phyloP scores from a whole-genome alignment of 192 early-diverging fungal species.

The Rhizophagus prolifer region DNA sequence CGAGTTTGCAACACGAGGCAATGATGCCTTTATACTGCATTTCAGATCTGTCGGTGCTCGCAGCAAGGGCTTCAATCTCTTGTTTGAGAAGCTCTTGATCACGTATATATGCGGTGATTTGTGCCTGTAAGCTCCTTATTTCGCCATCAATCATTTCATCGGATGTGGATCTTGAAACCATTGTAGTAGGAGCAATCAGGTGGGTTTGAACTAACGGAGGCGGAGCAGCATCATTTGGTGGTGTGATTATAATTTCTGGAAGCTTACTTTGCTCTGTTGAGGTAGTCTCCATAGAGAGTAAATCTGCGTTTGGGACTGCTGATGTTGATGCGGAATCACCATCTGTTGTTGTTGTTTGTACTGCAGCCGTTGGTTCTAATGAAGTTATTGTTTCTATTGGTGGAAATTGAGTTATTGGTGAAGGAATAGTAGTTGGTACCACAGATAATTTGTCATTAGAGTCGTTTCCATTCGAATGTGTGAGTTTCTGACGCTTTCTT shows the following conservation, averaged over 20 bases:
- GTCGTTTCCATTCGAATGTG: conserved; percentile 4
- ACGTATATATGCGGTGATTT: conserved; percentile 40
- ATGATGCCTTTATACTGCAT: conserved; percentile 82
- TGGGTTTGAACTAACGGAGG: not conserved
- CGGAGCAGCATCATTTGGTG: not conserved
- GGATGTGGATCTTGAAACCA: not conserved
- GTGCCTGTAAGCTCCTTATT: conserved; percentile 38
- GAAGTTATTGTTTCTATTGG: not conserved
- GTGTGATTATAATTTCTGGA: not conserved
- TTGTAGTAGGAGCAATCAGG: too few species aligned
- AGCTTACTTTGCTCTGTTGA: not conserved
- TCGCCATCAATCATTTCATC: conserved; percentile 35
- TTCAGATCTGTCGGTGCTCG: conserved; percentile 64
- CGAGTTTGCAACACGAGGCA: conserved; percentile 80
- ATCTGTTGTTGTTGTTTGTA: not conserved
- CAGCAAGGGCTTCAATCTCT: conserved; percentile 56
- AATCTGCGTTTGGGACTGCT: not conserved
- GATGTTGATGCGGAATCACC: not conserved
- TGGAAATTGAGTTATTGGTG: not conserved
- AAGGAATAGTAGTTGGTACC: not conserved
- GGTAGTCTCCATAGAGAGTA: not conserved
- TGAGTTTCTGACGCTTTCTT: conserved; percentile 2
- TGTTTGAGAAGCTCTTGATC: conserved; percentile 49
- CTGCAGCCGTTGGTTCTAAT: not conserved
- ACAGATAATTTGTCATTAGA: not conserved